Evolutionary conservation across 768 basidiomycete genomes (phyloP), one percentile per base, ranked within the genome.

Genomic region (Mycena amicta): DNA sequence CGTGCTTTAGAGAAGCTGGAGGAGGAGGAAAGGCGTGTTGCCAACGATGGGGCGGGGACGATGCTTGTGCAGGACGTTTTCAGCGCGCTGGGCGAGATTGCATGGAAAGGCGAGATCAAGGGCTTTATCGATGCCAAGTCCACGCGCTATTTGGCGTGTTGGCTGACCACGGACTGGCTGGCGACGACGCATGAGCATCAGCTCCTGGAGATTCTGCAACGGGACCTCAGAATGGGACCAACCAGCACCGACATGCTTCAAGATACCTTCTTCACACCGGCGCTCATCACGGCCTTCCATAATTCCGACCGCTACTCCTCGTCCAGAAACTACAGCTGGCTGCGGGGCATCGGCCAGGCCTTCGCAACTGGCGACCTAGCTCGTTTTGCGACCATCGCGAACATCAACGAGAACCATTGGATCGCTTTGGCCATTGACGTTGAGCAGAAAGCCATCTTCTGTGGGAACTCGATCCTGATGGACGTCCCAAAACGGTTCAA

Each of bases 81-180:
- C 8, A 2, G 40, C 23, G 50, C 51, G 4, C 55, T 60, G n/a
- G 33, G 27, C 0, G 18, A 11, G 15, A 28, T 60, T 27, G 40
- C 29, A 1, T 56, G 59, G 59, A 30, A 52, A 25, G 59, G 55
- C 1, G 23, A 22, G 1, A 5, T 56, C 0, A 33, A 47, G n/a
- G 59, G 59, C 11, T 56, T 60, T 43, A 30, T 25, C 3, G 57
- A 27, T 18, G 45, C n/a, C 3, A 50, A 41, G 12, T 12, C 50
- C 23, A 18, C 51, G 5, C 29, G 30, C 1, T 22, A 29, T 18
- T 54, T 60, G 3, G 28, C 51, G 28, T 54, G 26, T 49, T 60
- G 59, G 59, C 41, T 60, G 18, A 60, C 45, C 3, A 56, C 28
- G 15, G 54, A 55, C 15, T 60, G 59, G 59, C 33, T 56, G 26